Evolutionary conservation across 2,329 filamentous ascomycete species (phyloP), one percentile per base, ranked within the genome.

Genomic region (Aspergillus awamori): DNA sequence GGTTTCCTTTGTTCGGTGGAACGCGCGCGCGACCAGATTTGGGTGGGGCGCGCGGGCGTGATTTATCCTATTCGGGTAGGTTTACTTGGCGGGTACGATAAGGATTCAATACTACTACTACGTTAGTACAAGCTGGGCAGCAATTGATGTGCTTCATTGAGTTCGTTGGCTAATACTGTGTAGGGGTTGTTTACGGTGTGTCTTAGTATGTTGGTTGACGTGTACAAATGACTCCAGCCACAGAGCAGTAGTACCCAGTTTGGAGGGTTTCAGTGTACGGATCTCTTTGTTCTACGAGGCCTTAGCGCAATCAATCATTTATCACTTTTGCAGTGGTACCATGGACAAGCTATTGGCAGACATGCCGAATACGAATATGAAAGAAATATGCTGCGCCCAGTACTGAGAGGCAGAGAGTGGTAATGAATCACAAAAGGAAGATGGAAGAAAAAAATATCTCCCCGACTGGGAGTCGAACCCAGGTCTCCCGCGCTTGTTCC

Each of bases 61-160:
- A 63, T 69, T 60, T 64, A 63, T 51, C 68, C 60, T 13, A 51
- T 66, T 67, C 52, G 22, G 59, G 63, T 36, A 58, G 60, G 59
- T 24, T 39, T 36, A 45, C 49, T 45, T 41, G n/a, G 17, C 26
- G 22, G 24, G 15, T 30, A 3, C 8, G 47, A 51, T 51, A 51
- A 51, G 47, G 26, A 30, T 30, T 4, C 10, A 8, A 30, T 30
- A 30, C 28, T 30, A 30, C 4, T 20, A 20, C 20, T 20, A 20
- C 2, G 20, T 20, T 20, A 30, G 28, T 8, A 5, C 11, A 10
- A 1, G 28, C 11, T 30, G 28, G 4, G 28, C 28, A 2, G 28
- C 28, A 30, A 11, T 11, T 30, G 10, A 30, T 30, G 28, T 2
- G 1, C 28, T 30, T 30, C 28, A 30, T 4, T 30, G 28, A 30